These are phyloP conservation scores for Penicillium bialowiezense DNA, from an alignment of 495 filamentous ascomycete genomes.

Conservation along the genomic window DNA sequence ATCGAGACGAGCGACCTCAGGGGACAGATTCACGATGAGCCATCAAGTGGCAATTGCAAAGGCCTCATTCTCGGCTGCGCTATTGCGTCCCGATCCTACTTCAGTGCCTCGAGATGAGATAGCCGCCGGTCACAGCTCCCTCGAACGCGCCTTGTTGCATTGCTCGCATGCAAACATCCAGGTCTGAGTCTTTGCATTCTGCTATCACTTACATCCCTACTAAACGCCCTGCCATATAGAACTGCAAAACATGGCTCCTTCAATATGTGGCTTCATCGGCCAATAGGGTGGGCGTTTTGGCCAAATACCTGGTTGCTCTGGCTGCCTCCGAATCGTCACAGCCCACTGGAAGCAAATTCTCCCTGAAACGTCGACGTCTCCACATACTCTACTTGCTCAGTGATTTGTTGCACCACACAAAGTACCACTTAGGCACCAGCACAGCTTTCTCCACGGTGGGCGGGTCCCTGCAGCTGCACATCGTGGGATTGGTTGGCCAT, in stretches of 20 bases:
- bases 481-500: constrained; percentile 59
- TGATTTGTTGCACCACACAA: constrained; percentile 78
- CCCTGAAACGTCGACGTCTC: constrained; percentile 65
- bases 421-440: constrained; percentile 50
- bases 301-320: constrained; percentile 73
- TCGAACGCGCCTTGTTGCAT: constrained; percentile 66
- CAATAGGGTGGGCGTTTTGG: constrained; percentile 61
- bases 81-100: constrained; percentile 73
- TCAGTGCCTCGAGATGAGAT: constrained; percentile 71
- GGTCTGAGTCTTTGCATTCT: constrained; percentile 67
- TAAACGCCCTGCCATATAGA: constrained; percentile 58
- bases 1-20: too few species aligned
- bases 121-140: constrained; percentile 61
- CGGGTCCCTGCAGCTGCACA: constrained; percentile 55
- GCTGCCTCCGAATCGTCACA: constrained; percentile 53
- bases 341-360: constrained; percentile 36
- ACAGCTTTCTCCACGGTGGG: constrained; percentile 52
- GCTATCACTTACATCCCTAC: constrained; percentile 28
- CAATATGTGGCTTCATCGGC: constrained; percentile 66
- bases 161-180: constrained; percentile 87
- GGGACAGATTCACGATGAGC: constrained; percentile 73
- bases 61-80: constrained; percentile 70
- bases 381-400: constrained; percentile 81
- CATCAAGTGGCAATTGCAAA: constrained; percentile 79
- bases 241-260: constrained; percentile 83